phyloP scores from a whole-genome alignment of 1,284 basidiomycete species.

The Heterobasidion parviporum region DNA sequence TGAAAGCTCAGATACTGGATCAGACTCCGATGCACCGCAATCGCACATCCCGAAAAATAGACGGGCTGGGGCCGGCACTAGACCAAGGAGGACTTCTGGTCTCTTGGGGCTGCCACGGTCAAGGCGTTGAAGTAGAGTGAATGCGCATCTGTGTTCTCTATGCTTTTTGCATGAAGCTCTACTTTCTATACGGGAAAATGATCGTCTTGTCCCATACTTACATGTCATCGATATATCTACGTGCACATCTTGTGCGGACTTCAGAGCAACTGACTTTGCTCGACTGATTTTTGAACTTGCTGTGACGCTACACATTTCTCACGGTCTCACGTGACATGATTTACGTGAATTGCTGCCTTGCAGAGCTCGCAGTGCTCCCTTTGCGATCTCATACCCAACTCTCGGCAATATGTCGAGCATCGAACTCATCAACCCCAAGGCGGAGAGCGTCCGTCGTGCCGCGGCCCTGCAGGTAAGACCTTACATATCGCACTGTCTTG shows the following conservation, averaged over 20 bases:
- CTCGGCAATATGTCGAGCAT: slow-evolving; percentile 29
- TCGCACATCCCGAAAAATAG: slow-evolving; percentile 54
- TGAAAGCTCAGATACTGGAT: slow-evolving; percentile 30
- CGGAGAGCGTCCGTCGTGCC: slow-evolving; percentile 88
- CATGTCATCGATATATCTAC: too few relatives aligned
- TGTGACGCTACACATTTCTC: neutral
- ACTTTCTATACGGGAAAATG: too few relatives aligned
- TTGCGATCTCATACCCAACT: neutral
- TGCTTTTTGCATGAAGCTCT: too few relatives aligned
- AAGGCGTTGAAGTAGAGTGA: neutral
- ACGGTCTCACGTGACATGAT: neutral
- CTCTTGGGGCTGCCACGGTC: slow-evolving; percentile 5
- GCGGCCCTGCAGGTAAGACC: slow-evolving; percentile 84
- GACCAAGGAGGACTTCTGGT: slow-evolving; percentile 20
- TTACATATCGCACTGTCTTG: neutral
- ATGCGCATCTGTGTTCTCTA: too few relatives aligned
- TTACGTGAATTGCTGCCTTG: neutral
- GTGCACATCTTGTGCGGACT: too few relatives aligned
- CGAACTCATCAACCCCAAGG: slow-evolving; percentile 92
- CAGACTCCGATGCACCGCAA: slow-evolving; percentile 23
- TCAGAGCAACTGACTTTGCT: too few relatives aligned
- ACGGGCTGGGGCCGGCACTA: slow-evolving; percentile 36
- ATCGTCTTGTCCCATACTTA: too few relatives aligned
- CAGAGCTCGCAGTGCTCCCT: neutral
- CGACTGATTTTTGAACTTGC: neutral